A percentile compares a stretch with the other conserved stretches of the same genome.
Conservation (phyloP, 495 filamentous ascomycete species). For the Endocarpon pusillum region DNA sequence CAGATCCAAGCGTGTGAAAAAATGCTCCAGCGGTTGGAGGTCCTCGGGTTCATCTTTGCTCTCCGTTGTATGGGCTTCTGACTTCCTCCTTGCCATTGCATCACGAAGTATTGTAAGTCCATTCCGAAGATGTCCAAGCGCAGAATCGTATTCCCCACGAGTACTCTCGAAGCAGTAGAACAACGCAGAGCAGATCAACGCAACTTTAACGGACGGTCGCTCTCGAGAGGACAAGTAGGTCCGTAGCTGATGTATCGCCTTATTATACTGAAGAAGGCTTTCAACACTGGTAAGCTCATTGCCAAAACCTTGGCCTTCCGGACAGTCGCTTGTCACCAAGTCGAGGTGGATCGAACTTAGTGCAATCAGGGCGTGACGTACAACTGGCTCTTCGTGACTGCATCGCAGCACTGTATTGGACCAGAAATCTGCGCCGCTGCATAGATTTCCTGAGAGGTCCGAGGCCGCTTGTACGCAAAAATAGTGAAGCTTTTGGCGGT, state of each 20-base stretch:
- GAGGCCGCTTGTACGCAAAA: slow-evolving; percentile 16
- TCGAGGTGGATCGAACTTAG: slow-evolving; percentile 16
- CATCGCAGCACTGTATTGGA: slow-evolving; percentile 21
- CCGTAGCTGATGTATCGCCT: slow-evolving; percentile 10
- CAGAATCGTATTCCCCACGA: slow-evolving; percentile 12
- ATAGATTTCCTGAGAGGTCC: slow-evolving; percentile 21
- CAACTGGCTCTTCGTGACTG: slow-evolving; percentile 18
- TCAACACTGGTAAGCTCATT: slow-evolving; percentile 12
- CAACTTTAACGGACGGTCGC: slow-evolving; percentile 10
- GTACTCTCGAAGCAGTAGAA: slow-evolving; percentile 18
- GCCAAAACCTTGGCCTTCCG: slow-evolving; percentile 1
- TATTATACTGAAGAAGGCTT: too few relatives aligned
- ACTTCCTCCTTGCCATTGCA: slow-evolving; percentile 2
- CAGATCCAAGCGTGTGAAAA: slow-evolving; percentile 14
- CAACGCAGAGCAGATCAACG: slow-evolving; percentile 17
- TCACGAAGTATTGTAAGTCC: slow-evolving; percentile 12
- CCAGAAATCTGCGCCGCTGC: slow-evolving; percentile 27
- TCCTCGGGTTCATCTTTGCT: too few relatives aligned
- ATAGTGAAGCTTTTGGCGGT: slow-evolving; percentile 23
- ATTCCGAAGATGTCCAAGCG: slow-evolving; percentile 15
- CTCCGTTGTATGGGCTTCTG: slow-evolving; percentile 1
- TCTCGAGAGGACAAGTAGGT: slow-evolving; percentile 8
- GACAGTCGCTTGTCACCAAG: background rate
- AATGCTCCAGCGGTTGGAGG: slow-evolving; percentile 6
- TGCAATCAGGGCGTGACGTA: slow-evolving; percentile 25